Evolutionary conservation across 148 eudicot genomes (phyloP), one percentile per base, ranked within the genome.

Genomic region (Vaccinium darrowii): DNA sequence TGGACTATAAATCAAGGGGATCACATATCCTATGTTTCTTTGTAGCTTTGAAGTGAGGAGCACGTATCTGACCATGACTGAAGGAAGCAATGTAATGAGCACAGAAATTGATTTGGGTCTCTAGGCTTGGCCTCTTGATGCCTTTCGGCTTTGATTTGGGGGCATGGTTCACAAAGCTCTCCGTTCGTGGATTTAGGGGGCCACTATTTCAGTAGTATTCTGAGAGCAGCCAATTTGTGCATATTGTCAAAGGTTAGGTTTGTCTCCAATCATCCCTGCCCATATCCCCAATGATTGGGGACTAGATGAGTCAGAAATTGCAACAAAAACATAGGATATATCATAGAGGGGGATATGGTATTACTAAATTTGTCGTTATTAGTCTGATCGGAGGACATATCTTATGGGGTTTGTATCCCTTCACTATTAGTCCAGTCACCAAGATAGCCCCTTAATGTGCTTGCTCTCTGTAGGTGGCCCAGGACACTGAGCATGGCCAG

Each of bases 401-500:
- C n/a, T 25, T 25, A 25, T 23, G 73, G 73, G 73, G 11, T 23
- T n/a, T 23, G 23, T 63, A 3, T 21, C 71, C 4, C 73, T 67
- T 25, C 36, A 11, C 33, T 11, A 23, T 25, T 25, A 67, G 73
- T 67, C 73, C 73, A 67, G 36, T 67, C 73, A 67, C 11, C 15
- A 33, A 67, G 3, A 19, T 52, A 3, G n/a, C 33, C 39, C 13
- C 63, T 78, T 63, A 78, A 71, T 9, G 5, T 62, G 62, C 67
- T 30, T 83, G 15, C 47, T 50, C 65, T 81, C 39, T 86, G 52
- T 79, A 91, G 93, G 85, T 91, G 93, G 93, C 73, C 91, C 15
- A 85, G 93, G 87, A 91, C 91, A 76, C 79, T 91, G 85, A 85
- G 89, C 89, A 91, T 91, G 93, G 91, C 91, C 71, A 83, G 78